phyloP scores from a whole-genome alignment of 1,139 yeast species.

The Blastobotrys proliferans region DNA sequence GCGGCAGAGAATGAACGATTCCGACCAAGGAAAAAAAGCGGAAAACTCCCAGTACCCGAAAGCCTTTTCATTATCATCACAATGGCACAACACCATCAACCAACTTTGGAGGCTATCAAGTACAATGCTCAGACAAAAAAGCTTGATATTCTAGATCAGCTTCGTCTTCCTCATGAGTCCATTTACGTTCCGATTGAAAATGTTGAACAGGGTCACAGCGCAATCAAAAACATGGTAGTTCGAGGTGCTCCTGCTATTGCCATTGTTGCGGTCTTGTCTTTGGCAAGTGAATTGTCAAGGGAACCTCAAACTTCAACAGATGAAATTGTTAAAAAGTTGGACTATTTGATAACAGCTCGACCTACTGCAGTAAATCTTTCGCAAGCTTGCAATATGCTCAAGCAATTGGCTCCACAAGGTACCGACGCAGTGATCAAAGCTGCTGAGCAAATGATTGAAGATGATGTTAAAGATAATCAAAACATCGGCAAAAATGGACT shows the following conservation, averaged over 20 bases:
- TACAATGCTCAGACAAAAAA: conserved; percentile 48
- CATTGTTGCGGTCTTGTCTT: conserved; percentile 81
- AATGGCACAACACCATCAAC: conserved; percentile 1
- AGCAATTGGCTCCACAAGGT: conserved; percentile 20
- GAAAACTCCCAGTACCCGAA: no score
- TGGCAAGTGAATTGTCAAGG: conserved; percentile 61
- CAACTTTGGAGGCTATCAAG: conserved; percentile 54
- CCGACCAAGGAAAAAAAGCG: no score
- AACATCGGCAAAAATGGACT: conserved; percentile 81
- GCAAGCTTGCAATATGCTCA: conserved; percentile 67
- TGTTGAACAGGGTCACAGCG: conserved; percentile 71
- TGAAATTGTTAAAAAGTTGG: conserved; percentile 44
- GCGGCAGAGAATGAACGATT: neutral
- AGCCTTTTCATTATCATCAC: no score
- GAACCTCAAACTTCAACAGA: conserved; percentile 17
- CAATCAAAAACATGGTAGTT: conserved; percentile 86
- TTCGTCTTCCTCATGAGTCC: conserved; percentile 74
- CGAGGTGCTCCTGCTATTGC: conserved; percentile 99
- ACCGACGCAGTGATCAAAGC: conserved; percentile 42
- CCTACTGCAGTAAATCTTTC: conserved; percentile 95
- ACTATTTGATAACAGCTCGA: conserved; percentile 68
- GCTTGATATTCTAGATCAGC: conserved; percentile 73
- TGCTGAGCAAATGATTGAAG: conserved; percentile 59
- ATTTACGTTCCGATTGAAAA: conserved; percentile 56
- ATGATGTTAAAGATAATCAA: conserved; percentile 71